Conservation (phyloP, 768 basidiomycete species). For the Calvatia gigantea region DNA sequence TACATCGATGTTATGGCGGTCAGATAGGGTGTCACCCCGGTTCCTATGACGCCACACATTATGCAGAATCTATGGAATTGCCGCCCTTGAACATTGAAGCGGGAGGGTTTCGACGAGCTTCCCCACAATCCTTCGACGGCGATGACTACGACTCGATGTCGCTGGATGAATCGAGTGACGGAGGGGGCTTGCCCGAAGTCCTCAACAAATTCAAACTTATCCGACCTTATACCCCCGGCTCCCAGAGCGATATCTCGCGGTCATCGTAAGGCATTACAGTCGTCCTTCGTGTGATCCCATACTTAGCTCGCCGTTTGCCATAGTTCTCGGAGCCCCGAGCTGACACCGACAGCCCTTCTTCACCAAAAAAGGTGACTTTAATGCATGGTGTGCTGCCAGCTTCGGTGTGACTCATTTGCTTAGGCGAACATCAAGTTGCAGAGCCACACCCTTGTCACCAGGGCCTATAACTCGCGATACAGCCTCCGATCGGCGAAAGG, state of each 20-base stretch:
- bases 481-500: neutral
- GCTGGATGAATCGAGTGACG: neutral
- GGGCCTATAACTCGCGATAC: neutral
- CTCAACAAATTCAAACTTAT: conserved; percentile 5
- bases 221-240: neutral
- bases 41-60: neutral
- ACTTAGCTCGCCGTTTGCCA: neutral
- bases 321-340: neutral
- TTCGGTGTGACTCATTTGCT: no score
- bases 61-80: neutral
- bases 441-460: neutral
- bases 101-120: neutral
- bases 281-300: neutral
- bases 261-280: neutral
- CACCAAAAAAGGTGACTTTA: neutral
- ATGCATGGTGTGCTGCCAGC: no score
- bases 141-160: neutral
- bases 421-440: neutral
- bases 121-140: neutral
- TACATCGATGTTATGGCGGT: neutral
- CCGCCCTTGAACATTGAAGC: conserved; percentile 1
- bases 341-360: neutral
- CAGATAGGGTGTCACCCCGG: neutral
- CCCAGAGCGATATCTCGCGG: neutral
- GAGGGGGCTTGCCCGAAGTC: conserved; percentile 2